Conservation (phyloP, 2,329 filamentous ascomycete species). For the Lasiodiplodia citricola region DNA sequence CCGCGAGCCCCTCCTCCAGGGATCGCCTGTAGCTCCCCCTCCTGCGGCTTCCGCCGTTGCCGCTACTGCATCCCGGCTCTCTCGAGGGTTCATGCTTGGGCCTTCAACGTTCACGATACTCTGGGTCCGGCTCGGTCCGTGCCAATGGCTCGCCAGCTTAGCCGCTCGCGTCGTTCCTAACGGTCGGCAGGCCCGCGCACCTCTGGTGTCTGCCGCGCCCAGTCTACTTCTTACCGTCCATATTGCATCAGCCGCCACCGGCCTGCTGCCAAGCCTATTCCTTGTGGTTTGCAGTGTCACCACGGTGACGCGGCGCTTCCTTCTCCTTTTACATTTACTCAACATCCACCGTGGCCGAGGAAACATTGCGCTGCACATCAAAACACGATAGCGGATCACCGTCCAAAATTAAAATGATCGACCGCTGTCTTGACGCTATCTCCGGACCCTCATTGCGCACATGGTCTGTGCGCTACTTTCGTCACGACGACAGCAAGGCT, state of each 20-base stretch:
- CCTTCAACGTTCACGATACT: not conserved
- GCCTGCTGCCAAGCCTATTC: not conserved
- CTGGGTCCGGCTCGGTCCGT: slow-evolving; percentile 20
- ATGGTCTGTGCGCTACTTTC: not conserved
- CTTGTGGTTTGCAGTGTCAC: not conserved
- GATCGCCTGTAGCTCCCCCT: not conserved
- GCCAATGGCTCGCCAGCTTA: slow-evolving; percentile 8
- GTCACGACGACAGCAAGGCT: not conserved
- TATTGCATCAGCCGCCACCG: not conserved
- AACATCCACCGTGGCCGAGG: not conserved
- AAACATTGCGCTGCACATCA: not conserved
- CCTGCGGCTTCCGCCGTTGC: not conserved
- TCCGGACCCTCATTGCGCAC: not conserved
- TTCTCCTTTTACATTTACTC: not conserved
- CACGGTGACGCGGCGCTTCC: not conserved
- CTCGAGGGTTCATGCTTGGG: slow-evolving; percentile 1
- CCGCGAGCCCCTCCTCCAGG: slow-evolving; percentile 3
- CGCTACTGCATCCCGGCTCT: slow-evolving; percentile 2
- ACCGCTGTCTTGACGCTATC: not conserved
- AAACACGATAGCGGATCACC: not conserved
- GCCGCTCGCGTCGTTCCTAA: not conserved
- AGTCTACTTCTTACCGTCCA: not conserved
- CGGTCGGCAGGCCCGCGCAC: not conserved
- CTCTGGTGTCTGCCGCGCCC: not conserved
- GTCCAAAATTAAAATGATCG: slow-evolving; percentile 13